A percentile compares a stretch with the other conserved stretches of the same genome.
phyloP scores from a whole-genome alignment of 345 rosid species.

The Populus pruinosa region DNA sequence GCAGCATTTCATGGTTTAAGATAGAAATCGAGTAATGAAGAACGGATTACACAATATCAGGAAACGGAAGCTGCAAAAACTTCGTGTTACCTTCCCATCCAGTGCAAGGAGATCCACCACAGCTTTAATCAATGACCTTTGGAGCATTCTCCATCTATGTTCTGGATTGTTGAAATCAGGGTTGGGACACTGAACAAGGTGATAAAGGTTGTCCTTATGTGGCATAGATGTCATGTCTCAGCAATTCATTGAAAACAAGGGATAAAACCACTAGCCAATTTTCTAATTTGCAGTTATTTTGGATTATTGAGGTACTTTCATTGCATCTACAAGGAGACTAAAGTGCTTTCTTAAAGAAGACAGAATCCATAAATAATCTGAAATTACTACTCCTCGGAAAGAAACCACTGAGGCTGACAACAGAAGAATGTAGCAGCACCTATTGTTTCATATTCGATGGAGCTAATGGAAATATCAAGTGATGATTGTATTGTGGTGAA shows the following conservation, averaged over 20 bases:
- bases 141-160: conserved; percentile 68
- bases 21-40: not conserved
- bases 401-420: not conserved
- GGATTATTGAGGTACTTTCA: not conserved
- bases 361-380: not conserved
- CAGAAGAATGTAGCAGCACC: not conserved
- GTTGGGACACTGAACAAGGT: conserved; percentile 55
- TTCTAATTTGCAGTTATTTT: not conserved
- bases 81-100: conserved; percentile 50
- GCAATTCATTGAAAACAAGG: not conserved
- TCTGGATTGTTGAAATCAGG: conserved; percentile 65
- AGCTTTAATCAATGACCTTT: conserved; percentile 58
- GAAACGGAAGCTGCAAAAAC: not conserved
- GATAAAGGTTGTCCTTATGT: not conserved
- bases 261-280: not conserved
- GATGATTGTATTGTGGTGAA: not conserved
- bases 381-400: not conserved
- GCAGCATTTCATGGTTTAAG: not conserved
- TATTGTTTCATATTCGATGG: not conserved
- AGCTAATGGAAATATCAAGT: not conserved
- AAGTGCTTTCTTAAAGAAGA: not conserved
- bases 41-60: not conserved
- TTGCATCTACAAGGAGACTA: not conserved
- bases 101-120: conserved; percentile 47
- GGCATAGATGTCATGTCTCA: not conserved